These are phyloP conservation scores for Pyricularia grisea DNA, from an alignment of 2,329 filamentous ascomycete genomes.

Conservation along the genomic window DNA sequence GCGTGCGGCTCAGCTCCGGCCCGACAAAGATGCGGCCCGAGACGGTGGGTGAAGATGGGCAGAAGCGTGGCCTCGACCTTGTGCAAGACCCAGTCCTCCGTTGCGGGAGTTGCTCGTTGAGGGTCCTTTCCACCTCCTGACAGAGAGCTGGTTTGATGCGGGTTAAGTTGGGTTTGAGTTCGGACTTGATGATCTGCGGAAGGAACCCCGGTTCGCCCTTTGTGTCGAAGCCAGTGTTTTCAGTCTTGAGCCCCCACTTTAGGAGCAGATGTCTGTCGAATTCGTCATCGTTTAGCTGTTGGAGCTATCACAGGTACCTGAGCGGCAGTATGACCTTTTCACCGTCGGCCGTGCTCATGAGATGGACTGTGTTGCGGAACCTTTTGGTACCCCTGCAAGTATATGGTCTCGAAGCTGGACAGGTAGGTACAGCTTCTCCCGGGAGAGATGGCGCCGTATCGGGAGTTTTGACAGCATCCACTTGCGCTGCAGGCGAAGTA, in stretches of 20 bases:
- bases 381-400: conserved; percentile 4
- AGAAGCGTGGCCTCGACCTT: conserved; percentile 29
- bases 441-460: neutral
- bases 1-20: conserved; percentile 30
- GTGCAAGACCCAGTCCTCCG: conserved; percentile 28
- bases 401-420: neutral
- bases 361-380: neutral
- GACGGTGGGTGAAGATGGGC: conserved; percentile 32
- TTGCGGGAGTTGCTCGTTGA: conserved; percentile 23
- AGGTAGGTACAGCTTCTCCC: neutral
- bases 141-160: conserved; percentile 26
- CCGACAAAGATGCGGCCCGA: conserved; percentile 38
- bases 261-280: conserved; percentile 12
- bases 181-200: conserved; percentile 3
- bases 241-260: neutral
- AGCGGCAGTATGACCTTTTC: conserved; percentile 19
- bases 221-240: neutral
- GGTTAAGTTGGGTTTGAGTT: conserved; percentile 6
- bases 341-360: conserved; percentile 8
- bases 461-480: neutral
- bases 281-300: conserved; percentile 17
- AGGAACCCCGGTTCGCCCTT: neutral
- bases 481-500: neutral
- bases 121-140: conserved; percentile 24
- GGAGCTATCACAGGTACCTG: conserved; percentile 17